Conservation (phyloP, 2,329 filamentous ascomycete genomes). For the Hyphodiscus sp. region DNA sequence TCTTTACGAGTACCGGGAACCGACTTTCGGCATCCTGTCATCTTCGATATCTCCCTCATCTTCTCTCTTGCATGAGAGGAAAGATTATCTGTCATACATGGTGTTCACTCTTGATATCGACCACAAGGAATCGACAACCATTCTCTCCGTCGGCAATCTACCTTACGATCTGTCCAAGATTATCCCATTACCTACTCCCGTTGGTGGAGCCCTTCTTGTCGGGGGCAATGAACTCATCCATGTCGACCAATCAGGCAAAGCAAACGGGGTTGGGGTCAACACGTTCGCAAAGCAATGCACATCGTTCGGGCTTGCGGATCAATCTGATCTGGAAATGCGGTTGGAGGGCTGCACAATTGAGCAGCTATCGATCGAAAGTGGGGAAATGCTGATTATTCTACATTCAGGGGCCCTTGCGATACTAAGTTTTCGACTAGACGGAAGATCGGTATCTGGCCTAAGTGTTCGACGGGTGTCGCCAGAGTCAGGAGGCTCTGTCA, state of each 20-base stretch:
- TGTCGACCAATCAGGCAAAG: constrained; percentile 90
- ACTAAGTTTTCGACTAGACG: constrained; percentile 79
- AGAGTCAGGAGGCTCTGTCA: constrained; percentile 55
- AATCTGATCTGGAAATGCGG: constrained; percentile 71
- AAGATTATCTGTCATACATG: constrained; percentile 81
- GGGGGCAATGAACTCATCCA: constrained; percentile 90
- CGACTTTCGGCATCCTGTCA: constrained; percentile 91
- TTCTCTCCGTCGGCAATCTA: constrained; percentile 77
- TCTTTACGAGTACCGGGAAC: constrained; percentile 93
- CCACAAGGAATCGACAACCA: constrained; percentile 85
- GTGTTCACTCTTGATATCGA: constrained; percentile 94
- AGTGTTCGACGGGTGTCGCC: constrained; percentile 59
- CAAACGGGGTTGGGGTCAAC: constrained; percentile 89
- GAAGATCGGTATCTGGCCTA: constrained; percentile 83
- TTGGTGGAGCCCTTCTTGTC: constrained; percentile 81
- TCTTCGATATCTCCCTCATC: constrained; percentile 67
- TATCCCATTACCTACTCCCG: constrained; percentile 73
- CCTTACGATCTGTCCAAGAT: constrained; percentile 84
- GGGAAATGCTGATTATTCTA: constrained; percentile 79
- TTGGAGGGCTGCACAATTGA: constrained; percentile 79
- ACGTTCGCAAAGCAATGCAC: constrained; percentile 79
- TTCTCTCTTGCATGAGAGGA: constrained; percentile 67
- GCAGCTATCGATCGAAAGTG: constrained; percentile 65
- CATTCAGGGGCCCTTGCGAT: constrained; percentile 68
- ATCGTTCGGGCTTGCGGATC: constrained; percentile 78